Percentiles rank a stretch among this genome's conserved stretches.
These are phyloP conservation scores for Gynostemma pentaphyllum DNA, from an alignment of 306 rosid genomes.

Conservation along the genomic window DNA sequence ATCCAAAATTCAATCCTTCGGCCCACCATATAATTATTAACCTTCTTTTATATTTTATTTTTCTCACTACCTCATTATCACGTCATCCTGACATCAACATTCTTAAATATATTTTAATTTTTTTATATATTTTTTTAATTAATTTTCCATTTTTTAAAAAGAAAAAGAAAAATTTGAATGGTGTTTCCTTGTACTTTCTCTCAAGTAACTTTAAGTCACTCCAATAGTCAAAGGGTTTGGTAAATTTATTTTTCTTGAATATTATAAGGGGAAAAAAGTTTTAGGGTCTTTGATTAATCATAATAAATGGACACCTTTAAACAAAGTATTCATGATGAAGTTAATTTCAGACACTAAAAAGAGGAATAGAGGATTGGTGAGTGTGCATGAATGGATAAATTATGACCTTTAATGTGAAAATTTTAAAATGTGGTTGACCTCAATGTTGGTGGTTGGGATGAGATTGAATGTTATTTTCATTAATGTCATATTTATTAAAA, in stretches of 20 bases:
- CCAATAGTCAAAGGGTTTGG: background rate
- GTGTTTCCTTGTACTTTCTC: background rate
- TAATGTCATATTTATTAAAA: background rate
- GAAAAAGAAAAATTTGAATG: background rate
- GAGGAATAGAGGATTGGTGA: background rate
- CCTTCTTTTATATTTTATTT: background rate
- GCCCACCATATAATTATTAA: slow-evolving; percentile 30
- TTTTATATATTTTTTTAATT: background rate
- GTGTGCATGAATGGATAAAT: background rate
- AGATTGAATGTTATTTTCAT: background rate
- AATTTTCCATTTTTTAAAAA: background rate
- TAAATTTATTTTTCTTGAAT: background rate
- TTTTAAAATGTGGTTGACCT: slow-evolving; percentile 14
- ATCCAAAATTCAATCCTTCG: slow-evolving; percentile 26
- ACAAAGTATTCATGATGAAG: background rate
- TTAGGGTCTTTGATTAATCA: slow-evolving; percentile 4
- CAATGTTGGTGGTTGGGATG: slow-evolving; percentile 9
- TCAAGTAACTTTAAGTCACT: background rate
- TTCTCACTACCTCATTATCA: background rate
- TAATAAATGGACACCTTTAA: background rate
- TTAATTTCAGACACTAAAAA: background rate
- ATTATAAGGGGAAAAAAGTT: background rate
- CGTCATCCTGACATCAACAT: slow-evolving; percentile 27
- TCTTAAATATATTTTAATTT: background rate
- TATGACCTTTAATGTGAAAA: background rate